phyloP scores from a whole-genome alignment of 768 basidiomycete species.

The Podaxis sp. region DNA sequence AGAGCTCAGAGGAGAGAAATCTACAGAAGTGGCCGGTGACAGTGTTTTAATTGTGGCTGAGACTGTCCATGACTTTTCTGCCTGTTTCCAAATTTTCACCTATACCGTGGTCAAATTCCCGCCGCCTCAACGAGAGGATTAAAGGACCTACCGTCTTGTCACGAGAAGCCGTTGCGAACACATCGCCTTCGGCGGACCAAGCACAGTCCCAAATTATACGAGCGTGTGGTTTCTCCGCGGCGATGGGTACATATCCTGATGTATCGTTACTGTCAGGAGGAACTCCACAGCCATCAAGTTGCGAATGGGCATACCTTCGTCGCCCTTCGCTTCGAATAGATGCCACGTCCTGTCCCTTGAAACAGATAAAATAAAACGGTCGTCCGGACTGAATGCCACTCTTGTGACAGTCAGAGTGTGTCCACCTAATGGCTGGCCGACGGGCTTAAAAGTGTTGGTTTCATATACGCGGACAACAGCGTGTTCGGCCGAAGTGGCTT shows the following conservation, averaged over 20 bases:
- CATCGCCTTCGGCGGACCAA: constrained; percentile 74
- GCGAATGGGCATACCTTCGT: constrained; percentile 34
- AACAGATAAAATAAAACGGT: constrained; percentile 75
- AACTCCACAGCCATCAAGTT: not conserved
- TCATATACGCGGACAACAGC: constrained; percentile 86
- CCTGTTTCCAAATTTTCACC: constrained; percentile 82
- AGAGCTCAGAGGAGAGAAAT: constrained; percentile 43
- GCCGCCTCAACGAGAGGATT: not conserved
- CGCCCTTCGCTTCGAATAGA: constrained; percentile 56
- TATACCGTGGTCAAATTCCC: constrained; percentile 27
- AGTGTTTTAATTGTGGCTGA: constrained; percentile 63
- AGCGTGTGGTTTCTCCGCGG: constrained; percentile 80
- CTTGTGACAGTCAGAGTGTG: constrained; percentile 90
- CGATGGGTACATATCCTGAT: constrained; percentile 60
- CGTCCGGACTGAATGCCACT: constrained; percentile 87
- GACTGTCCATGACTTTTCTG: constrained; percentile 51
- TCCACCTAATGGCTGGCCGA: constrained; percentile 76
- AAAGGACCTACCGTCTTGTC: constrained; percentile 78
- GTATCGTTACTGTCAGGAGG: not conserved
- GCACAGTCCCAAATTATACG: constrained; percentile 96
- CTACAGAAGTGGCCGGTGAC: constrained; percentile 82
- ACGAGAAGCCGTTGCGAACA: constrained; percentile 92
- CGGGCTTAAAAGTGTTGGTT: constrained; percentile 63
- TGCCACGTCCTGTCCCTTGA: constrained; percentile 94
- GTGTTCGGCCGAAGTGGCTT: constrained; percentile 83